Percentiles rank a stretch among this genome's conserved stretches.
Conservation (phyloP, 371 early-diverging fungal genomes). For the Coemansia sp. region DNA sequence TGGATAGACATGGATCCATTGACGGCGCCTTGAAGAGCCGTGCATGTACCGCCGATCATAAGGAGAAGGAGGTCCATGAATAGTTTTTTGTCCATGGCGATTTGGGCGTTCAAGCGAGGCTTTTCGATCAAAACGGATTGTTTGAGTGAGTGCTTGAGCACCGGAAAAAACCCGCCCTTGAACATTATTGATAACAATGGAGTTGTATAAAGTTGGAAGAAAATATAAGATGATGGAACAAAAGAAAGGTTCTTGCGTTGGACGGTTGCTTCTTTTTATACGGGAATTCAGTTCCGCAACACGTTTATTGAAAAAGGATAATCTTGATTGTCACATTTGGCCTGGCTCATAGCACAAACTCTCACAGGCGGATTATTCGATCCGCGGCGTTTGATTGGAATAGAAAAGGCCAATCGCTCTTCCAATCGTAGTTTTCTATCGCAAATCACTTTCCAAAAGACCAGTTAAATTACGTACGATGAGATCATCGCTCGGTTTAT, state of each 20-base stretch:
- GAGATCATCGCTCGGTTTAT: neutral
- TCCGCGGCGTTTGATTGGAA: too few relatives aligned
- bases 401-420: too few relatives aligned
- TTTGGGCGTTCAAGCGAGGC: constrained; percentile 28
- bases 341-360: neutral
- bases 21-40: constrained; percentile 39
- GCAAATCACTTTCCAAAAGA: neutral
- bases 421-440: neutral
- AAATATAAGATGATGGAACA: neutral
- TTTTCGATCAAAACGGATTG: constrained; percentile 35
- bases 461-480: neutral
- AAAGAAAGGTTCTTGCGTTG: too few relatives aligned
- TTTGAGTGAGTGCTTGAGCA: constrained; percentile 36
- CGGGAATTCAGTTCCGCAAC: neutral
- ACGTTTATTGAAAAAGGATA: neutral
- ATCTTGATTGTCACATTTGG: neutral
- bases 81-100: constrained; percentile 43
- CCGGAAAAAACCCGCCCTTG: constrained; percentile 29
- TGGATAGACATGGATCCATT: constrained; percentile 44
- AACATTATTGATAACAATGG: constrained; percentile 14
- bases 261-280: neutral
- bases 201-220: neutral
- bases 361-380: too few relatives aligned
- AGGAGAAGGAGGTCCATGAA: constrained; percentile 34
- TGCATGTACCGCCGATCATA: constrained; percentile 37